Conservation (phyloP, 768 basidiomycete genomes). For the Phaffia australis region DNA sequence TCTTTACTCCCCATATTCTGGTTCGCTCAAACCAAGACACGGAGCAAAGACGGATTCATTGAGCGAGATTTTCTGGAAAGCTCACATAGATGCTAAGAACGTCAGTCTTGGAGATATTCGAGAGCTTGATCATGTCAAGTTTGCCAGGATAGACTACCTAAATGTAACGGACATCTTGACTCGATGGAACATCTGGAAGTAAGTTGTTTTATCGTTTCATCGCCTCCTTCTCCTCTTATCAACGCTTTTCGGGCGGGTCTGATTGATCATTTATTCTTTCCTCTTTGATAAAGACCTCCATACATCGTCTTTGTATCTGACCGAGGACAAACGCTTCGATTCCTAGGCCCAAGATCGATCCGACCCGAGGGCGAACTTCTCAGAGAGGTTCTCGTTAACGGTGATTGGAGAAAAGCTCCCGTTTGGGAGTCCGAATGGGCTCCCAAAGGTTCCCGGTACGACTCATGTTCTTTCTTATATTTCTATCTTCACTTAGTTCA, state of each 20-base stretch:
- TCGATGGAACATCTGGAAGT: conserved; percentile 25
- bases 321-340: conserved; percentile 19
- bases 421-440: conserved; percentile 14
- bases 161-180: conserved; percentile 21
- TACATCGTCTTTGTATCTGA: conserved; percentile 25
- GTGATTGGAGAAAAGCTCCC: conserved; percentile 18
- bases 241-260: background rate
- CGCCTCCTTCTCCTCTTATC: background rate
- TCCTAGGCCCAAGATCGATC: conserved; percentile 20
- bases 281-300: conserved; percentile 11
- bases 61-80: conserved; percentile 16
- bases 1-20: background rate
- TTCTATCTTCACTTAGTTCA: background rate
- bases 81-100: conserved; percentile 16
- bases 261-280: background rate
- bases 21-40: conserved; percentile 5
- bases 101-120: conserved; percentile 7
- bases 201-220: background rate
- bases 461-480: background rate
- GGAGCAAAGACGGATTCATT: conserved; percentile 21
- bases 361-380: conserved; percentile 15
- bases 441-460: conserved; percentile 2
- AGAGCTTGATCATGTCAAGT: conserved; percentile 23
- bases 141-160: conserved; percentile 20
- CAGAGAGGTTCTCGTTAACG: conserved; percentile 16